phyloP scores from a whole-genome alignment of 2,329 filamentous ascomycete species.

The Rachicladosporium sp. region DNA sequence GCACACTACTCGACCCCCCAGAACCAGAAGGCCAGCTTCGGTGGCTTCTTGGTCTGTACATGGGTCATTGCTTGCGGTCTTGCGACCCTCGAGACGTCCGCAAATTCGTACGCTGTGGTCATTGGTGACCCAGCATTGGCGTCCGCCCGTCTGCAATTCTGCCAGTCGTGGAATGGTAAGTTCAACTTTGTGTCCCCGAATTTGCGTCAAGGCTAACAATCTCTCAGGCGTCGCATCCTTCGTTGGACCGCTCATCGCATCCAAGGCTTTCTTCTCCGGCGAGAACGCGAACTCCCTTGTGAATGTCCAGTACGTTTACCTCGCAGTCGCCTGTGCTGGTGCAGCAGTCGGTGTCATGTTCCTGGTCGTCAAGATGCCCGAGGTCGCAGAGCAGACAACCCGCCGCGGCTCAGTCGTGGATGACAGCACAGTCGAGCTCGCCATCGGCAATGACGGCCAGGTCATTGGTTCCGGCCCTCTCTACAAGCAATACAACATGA shows the following conservation, averaged over 20 bases:
- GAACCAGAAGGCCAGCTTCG: constrained; percentile 23
- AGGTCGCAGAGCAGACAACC: constrained; percentile 18
- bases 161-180: constrained; percentile 24
- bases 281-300: constrained; percentile 20
- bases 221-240: constrained; percentile 22
- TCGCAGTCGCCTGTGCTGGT: constrained; percentile 27
- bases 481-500: constrained; percentile 30
- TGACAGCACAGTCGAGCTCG: constrained; percentile 17
- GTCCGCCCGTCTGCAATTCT: constrained; percentile 28
- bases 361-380: constrained; percentile 27
- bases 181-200: not conserved
- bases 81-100: constrained; percentile 27
- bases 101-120: constrained; percentile 29
- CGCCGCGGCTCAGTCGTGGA: constrained; percentile 19
- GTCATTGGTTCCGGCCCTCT: constrained; percentile 22
- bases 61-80: constrained; percentile 28
- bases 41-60: constrained; percentile 27
- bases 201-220: constrained; percentile 4
- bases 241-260: constrained; percentile 27
- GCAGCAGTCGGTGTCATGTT: constrained; percentile 24
- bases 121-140: constrained; percentile 25
- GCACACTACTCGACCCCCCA: constrained; percentile 21
- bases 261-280: constrained; percentile 27
- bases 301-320: constrained; percentile 29
- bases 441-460: constrained; percentile 19